Evolutionary conservation across 2,329 filamentous ascomycete genomes (phyloP).

Genomic region (Calonectria hongkongensis): DNA sequence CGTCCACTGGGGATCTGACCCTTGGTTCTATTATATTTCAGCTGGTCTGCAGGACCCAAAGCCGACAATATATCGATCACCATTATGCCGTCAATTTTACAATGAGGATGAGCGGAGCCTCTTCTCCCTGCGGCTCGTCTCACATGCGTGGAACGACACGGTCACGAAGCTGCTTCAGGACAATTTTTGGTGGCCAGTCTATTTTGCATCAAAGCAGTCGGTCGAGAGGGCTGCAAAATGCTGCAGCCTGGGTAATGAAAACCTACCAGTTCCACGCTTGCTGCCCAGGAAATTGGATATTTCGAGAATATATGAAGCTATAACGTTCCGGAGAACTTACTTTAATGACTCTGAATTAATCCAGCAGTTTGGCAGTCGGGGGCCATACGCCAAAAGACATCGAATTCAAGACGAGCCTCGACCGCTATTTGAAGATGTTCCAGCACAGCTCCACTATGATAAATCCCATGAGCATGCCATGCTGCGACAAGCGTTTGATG

Average conservation of each 20-base stretch:
- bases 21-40: not conserved
- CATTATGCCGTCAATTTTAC: not conserved
- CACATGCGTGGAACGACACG: not conserved
- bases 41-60: not conserved
- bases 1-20: not conserved
- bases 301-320: not conserved
- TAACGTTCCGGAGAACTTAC: not conserved
- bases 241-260: not conserved
- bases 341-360: not conserved
- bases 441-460: not conserved
- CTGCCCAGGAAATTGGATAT: not conserved
- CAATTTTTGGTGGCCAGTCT: conserved; percentile 3
- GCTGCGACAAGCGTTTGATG: not conserved
- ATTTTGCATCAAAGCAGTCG: not conserved
- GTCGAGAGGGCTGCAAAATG: not conserved
- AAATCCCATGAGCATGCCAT: not conserved
- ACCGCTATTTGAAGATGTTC: not conserved
- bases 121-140: not conserved
- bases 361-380: not conserved
- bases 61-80: not conserved
- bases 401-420: not conserved
- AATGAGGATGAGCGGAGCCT: not conserved
- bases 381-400: not conserved
- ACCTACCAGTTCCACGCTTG: not conserved
- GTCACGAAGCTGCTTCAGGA: not conserved